A percentile compares a stretch with the other conserved stretches of the same genome.
Conservation (phyloP, 139 green algal genomes). For the Chlamydomonas sphaeroides region DNA sequence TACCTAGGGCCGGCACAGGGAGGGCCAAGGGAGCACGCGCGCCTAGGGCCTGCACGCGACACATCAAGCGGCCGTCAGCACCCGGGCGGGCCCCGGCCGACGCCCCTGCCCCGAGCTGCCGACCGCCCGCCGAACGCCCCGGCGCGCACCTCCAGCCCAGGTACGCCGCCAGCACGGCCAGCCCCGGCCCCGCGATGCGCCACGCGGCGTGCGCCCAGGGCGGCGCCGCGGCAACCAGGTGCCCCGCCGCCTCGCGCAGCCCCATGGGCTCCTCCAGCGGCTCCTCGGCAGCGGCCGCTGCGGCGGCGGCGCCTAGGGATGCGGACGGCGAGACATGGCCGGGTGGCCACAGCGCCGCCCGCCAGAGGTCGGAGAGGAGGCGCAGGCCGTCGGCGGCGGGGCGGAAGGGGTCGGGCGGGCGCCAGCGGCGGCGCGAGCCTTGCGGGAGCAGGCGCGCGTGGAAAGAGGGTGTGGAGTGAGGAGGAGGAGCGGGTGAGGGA, state of each 20-base stretch:
- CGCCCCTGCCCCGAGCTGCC: too few species aligned
- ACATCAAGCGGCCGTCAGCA: too few species aligned
- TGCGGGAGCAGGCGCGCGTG: background rate
- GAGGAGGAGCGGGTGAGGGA: too few species aligned
- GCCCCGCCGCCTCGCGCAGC: background rate
- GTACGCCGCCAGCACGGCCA: background rate
- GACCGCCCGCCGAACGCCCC: too few species aligned
- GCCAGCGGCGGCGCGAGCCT: background rate
- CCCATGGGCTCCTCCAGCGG: background rate
- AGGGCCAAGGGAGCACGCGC: too few species aligned
- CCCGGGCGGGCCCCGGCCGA: too few species aligned
- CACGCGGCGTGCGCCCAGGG: background rate
- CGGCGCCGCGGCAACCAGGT: background rate
- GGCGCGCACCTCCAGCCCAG: background rate
- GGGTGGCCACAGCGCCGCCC: background rate
- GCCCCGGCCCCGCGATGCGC: background rate
- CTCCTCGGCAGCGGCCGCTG: background rate
- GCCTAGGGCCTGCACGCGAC: too few species aligned
- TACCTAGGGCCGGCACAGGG: background rate
- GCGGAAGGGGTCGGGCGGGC: constrained; percentile 10
- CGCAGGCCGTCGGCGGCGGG: background rate
- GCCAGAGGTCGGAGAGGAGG: constrained; percentile 10
- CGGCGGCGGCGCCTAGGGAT: too few species aligned
- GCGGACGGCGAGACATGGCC: too few species aligned
- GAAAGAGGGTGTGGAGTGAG: background rate